Evolutionary conservation across 345 rosid genomes (phyloP).

Genomic region (Syzygium aromaticum): DNA sequence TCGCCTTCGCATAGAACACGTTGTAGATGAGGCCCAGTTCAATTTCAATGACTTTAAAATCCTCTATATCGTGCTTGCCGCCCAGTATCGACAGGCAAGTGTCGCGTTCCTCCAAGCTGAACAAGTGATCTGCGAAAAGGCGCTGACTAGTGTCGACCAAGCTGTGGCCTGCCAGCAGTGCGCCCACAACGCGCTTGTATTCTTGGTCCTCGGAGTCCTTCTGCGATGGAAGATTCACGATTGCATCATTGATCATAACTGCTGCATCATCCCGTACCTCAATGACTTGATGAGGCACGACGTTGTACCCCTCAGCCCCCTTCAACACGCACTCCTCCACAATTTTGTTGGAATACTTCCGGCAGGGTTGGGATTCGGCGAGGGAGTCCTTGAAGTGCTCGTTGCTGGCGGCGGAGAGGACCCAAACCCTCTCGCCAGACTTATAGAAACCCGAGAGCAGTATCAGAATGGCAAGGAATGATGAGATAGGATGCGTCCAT

Average conservation of each 20-base stretch:
- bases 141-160: background rate
- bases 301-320: background rate
- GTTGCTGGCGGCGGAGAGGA: background rate
- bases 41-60: constrained; percentile 22
- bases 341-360: background rate
- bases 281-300: background rate
- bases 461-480: too few relatives aligned
- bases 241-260: too few relatives aligned
- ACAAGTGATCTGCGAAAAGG: background rate
- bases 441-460: constrained; percentile 8
- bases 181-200: background rate
- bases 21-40: constrained; percentile 41
- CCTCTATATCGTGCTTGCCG: background rate
- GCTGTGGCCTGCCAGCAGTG: background rate
- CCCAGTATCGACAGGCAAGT: background rate
- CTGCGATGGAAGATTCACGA: background rate
- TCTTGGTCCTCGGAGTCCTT: background rate
- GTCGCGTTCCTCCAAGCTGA: background rate
- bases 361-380: background rate
- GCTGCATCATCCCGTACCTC: background rate
- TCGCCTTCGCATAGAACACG: constrained; percentile 32
- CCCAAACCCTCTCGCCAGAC: constrained; percentile 9
- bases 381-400: background rate
- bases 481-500: too few relatives aligned
- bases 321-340: background rate